A percentile compares a stretch with the other conserved stretches of the same genome.
These are phyloP conservation scores for Cucurbita ficifolia DNA, from an alignment of 306 rosid genomes.

Conservation along the genomic window DNA sequence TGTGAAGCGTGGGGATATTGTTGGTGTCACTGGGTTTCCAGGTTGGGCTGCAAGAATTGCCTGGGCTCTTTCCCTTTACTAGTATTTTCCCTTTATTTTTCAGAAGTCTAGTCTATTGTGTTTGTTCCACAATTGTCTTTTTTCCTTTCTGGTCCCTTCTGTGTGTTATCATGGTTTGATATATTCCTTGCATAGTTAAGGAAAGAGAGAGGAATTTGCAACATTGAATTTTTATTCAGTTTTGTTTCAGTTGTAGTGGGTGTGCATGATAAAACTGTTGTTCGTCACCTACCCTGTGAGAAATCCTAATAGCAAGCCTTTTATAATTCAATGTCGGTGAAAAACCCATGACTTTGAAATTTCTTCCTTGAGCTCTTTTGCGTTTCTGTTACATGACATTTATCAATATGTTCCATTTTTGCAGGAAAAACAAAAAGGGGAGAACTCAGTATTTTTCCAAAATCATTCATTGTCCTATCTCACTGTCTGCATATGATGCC, in stretches of 20 bases:
- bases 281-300: neutral
- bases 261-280: neutral
- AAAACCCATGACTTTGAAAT: neutral
- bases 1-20: conserved; percentile 78
- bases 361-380: neutral
- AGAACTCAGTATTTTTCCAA: conserved; percentile 74
- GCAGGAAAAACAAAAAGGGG: conserved; percentile 86
- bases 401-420: neutral
- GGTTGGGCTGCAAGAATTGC: conserved; percentile 26
- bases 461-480: conserved; percentile 43
- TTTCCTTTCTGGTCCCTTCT: neutral
- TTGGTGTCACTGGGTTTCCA: conserved; percentile 80
- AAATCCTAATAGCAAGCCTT: neutral
- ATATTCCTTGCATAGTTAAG: neutral
- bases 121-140: neutral
- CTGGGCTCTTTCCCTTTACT: neutral
- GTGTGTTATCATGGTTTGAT: neutral
- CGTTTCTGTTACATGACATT: neutral
- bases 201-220: neutral
- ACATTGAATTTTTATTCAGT: neutral
- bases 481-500: conserved; percentile 89
- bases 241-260: neutral
- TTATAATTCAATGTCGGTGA: no score
- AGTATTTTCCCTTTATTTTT: neutral
- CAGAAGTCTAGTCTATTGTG: neutral